phyloP scores from a whole-genome alignment of 169 alveolate species.

The Plasmodium gonderi region DNA sequence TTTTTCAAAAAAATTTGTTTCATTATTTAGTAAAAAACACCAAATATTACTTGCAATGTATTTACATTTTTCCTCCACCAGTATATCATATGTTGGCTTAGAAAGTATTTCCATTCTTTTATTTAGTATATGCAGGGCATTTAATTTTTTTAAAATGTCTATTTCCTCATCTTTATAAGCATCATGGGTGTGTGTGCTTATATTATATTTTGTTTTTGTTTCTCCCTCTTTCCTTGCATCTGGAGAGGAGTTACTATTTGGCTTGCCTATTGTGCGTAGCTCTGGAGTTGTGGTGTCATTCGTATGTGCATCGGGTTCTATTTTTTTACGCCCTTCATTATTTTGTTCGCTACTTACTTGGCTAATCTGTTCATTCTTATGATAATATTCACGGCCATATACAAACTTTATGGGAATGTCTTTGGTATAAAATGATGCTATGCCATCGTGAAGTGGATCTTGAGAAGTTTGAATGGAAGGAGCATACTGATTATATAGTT shows the following conservation, averaged over 20 bases:
- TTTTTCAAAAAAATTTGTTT: conserved; percentile 21
- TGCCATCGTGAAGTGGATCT: neutral
- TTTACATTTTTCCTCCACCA: conserved; percentile 59
- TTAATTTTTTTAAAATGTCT: conserved; percentile 30
- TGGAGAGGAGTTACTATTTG: too few species aligned
- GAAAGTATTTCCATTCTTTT: conserved; percentile 33
- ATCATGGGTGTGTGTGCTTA: neutral
- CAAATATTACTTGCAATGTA: conserved; percentile 45
- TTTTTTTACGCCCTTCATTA: neutral
- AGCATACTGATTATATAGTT: conserved; percentile 6
- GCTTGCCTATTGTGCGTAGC: too few species aligned
- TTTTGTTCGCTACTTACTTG: neutral
- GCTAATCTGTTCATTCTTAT: neutral
- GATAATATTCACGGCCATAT: neutral
- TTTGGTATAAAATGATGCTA: too few species aligned
- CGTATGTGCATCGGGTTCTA: too few species aligned
- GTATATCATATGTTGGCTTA: conserved; percentile 46
- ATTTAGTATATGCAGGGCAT: conserved; percentile 6
- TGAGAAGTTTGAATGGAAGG: neutral
- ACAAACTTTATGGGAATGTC: neutral
- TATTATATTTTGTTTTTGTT: neutral
- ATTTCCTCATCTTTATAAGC: neutral
- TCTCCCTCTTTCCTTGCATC: too few species aligned
- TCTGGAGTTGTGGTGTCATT: too few species aligned
- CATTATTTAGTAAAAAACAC: conserved; percentile 64